phyloP scores from a whole-genome alignment of 176 grass and related monocot species.

The Phoenix roebelenii region DNA sequence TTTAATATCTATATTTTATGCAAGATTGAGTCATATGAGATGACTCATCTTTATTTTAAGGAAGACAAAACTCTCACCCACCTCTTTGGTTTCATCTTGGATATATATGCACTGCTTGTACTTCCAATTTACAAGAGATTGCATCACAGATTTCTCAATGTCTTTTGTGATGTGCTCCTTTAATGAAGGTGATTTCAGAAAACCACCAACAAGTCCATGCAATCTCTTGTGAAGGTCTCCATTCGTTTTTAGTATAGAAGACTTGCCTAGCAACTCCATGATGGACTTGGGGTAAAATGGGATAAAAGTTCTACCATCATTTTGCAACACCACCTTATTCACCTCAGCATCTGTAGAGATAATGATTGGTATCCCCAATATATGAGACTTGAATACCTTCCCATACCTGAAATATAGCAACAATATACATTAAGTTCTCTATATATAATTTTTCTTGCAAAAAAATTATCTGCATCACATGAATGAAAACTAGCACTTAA shows the following conservation, averaged over 20 bases:
- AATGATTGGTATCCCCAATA: constrained; percentile 8
- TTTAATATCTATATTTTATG: no score
- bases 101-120: neutral
- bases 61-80: neutral
- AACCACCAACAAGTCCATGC: constrained; percentile 4
- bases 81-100: constrained; percentile 20
- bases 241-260: neutral
- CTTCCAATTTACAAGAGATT: neutral
- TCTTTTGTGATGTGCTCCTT: neutral
- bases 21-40: no score
- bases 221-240: constrained; percentile 3
- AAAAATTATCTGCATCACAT: no score
- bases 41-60: no score
- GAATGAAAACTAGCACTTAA: no score
- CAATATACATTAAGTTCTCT: no score
- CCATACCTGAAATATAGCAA: constrained; percentile 2
- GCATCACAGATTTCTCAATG: neutral
- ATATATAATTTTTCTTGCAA: no score
- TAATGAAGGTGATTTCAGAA: neutral
- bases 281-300: constrained; percentile 11
- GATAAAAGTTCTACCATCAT: neutral
- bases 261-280: neutral
- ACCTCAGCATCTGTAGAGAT: constrained; percentile 8
- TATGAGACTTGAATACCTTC: constrained; percentile 7
- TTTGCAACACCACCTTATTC: constrained; percentile 7